These are phyloP conservation scores for Blastocystis hominis DNA, from an alignment of 352 stramenopile genomes.

Conservation along the genomic window DNA sequence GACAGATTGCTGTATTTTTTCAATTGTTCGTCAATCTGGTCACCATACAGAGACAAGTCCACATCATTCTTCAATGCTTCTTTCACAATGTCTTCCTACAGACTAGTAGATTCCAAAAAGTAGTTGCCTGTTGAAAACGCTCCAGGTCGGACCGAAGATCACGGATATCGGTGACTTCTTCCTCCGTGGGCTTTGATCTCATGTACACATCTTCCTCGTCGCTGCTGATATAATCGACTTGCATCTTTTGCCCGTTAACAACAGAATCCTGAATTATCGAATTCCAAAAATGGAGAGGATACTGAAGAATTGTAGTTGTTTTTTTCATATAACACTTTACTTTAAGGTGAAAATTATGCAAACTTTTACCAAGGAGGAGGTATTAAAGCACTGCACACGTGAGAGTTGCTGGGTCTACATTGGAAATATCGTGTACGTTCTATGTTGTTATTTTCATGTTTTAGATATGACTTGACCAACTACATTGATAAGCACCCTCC, in stretches of 20 bases:
- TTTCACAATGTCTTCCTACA: slow-evolving; percentile 29
- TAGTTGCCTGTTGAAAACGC: slow-evolving; percentile 2
- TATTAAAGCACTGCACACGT: not conserved
- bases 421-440: not conserved
- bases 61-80: slow-evolving; percentile 34
- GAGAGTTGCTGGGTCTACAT: slow-evolving; percentile 21
- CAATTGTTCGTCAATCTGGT: slow-evolving; percentile 11
- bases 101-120: not conserved
- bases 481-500: not conserved
- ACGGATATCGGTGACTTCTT: slow-evolving; percentile 4
- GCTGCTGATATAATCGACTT: not conserved
- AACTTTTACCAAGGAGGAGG: not conserved
- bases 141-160: slow-evolving; percentile 24
- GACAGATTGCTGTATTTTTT: not conserved
- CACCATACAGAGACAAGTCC: slow-evolving; percentile 20
- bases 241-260: not conserved
- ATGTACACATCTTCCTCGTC: slow-evolving; percentile 41
- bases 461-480: slow-evolving; percentile 32
- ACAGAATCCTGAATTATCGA: not conserved
- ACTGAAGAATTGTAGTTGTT: not conserved
- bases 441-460: not conserved
- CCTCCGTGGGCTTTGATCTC: not conserved
- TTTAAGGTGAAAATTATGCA: not conserved
- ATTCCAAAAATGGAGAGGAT: not conserved
- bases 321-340: not conserved